phyloP scores from a whole-genome alignment of 2,329 filamentous ascomycete genomes.

The Paraphoma sp. region DNA sequence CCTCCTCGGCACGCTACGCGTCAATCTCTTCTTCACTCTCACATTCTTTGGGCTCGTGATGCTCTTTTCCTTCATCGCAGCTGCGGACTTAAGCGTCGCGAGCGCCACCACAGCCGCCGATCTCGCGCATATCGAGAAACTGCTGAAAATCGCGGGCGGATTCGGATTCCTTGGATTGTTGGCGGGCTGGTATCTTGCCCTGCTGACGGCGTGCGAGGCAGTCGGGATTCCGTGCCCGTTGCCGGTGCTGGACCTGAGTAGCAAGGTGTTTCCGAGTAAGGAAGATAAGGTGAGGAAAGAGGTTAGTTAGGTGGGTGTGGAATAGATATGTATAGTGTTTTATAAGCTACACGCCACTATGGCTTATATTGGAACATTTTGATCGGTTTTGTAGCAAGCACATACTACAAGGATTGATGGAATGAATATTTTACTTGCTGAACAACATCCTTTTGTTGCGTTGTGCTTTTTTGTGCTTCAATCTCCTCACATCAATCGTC shows the following conservation, averaged over 20 bases:
- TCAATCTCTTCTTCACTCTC: conserved; percentile 23
- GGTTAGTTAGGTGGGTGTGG: neutral
- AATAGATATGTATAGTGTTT: too few relatives aligned
- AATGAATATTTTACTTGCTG: too few relatives aligned
- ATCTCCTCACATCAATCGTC: neutral
- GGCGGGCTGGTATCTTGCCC: conserved; percentile 25
- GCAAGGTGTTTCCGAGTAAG: conserved; percentile 19
- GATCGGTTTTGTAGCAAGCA: too few relatives aligned
- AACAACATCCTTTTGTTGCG: too few relatives aligned
- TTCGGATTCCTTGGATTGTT: conserved; percentile 24
- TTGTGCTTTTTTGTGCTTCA: neutral
- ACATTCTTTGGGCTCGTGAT: conserved; percentile 27
- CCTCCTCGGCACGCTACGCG: conserved; percentile 24
- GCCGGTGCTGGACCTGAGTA: conserved; percentile 26
- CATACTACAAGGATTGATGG: too few relatives aligned
- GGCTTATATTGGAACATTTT: too few relatives aligned
- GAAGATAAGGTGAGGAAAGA: conserved; percentile 1
- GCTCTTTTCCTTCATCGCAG: conserved; percentile 25
- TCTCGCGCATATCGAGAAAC: conserved; percentile 17
- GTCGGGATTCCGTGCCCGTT: conserved; percentile 28
- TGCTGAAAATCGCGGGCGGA: conserved; percentile 20
- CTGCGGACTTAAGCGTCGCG: conserved; percentile 20
- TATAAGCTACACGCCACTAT: too few relatives aligned
- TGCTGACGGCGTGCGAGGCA: conserved; percentile 23
- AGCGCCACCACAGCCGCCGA: conserved; percentile 17